Conservation (phyloP, 305 asterid genomes). For the Solanum aculeatissimum region DNA sequence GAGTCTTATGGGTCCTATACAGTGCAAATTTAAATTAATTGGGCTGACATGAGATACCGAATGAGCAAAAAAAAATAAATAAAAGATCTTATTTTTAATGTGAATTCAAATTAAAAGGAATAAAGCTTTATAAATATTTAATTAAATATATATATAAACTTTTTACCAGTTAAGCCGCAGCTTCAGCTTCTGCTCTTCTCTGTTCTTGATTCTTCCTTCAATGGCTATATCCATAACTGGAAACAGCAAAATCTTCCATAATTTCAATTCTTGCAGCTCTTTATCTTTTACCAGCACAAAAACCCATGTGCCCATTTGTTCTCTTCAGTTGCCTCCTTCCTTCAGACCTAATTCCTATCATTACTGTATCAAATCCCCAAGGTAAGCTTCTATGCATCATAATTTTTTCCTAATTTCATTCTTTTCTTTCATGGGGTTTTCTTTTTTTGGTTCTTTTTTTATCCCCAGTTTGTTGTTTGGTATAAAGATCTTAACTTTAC, state of each 20-base stretch:
- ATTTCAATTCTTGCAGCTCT: slow-evolving; percentile 6
- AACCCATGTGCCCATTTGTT: slow-evolving; percentile 6
- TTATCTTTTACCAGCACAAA: slow-evolving; percentile 2
- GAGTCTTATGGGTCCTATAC: no score
- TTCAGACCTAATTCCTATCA: slow-evolving; percentile 16
- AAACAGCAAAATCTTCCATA: not conserved
- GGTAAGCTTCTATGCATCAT: slow-evolving; percentile 15
- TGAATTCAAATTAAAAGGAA: no score
- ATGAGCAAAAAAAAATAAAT: no score
- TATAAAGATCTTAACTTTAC: not conserved
- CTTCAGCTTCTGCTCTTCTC: not conserved
- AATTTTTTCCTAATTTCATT: not conserved
- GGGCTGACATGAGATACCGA: no score
- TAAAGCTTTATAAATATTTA: no score
- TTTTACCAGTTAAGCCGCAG: not conserved
- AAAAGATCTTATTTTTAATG: no score
- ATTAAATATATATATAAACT: not conserved
- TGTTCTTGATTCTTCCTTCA: not conserved
- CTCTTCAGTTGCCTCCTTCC: slow-evolving; percentile 7
- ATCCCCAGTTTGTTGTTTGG: not conserved
- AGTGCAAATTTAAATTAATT: no score
- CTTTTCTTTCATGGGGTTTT: slow-evolving; percentile 8
- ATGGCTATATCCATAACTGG: not conserved
- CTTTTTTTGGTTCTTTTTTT: not conserved
- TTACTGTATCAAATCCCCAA: slow-evolving; percentile 12